Evolutionary conservation across 2,329 filamentous ascomycete genomes (phyloP).

Genomic region (Penicillium sp.): DNA sequence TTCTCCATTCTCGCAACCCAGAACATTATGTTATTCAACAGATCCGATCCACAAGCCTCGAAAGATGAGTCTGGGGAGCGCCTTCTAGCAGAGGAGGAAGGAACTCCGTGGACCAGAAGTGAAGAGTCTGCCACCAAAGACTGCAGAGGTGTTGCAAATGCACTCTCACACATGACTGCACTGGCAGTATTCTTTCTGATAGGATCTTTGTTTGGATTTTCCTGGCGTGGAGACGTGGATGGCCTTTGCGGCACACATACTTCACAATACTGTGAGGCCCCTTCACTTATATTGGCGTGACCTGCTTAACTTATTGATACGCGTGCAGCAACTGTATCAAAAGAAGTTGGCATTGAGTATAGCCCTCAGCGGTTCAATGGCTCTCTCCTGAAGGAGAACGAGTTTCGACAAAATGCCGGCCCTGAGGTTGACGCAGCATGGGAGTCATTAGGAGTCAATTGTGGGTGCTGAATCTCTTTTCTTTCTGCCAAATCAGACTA

Average conservation of each 20-base stretch:
- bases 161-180: conserved; percentile 6
- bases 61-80: conserved; percentile 8
- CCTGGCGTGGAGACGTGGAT: conserved; percentile 24
- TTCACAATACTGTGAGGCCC: conserved; percentile 4
- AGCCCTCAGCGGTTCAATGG: conserved; percentile 55
- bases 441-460: conserved; percentile 55
- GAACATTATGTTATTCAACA: conserved; percentile 6
- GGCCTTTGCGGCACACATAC: conserved; percentile 24
- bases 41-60: neutral
- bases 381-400: conserved; percentile 56
- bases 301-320: neutral
- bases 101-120: neutral
- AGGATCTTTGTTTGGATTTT: conserved; percentile 18
- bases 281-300: no score
- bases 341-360: conserved; percentile 48
- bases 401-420: conserved; percentile 54
- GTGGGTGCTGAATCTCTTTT: conserved; percentile 35
- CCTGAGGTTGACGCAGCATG: conserved; percentile 62
- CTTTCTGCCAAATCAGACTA: conserved; percentile 39
- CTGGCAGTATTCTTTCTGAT: conserved; percentile 14
- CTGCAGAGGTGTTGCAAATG: neutral
- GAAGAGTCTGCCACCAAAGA: neutral
- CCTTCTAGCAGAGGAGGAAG: conserved; percentile 19
- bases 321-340: conserved; percentile 36
- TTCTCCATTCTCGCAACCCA: neutral